A percentile compares a stretch with the other conserved stretches of the same genome.
These are phyloP conservation scores for Aspergillus panamensis DNA, from an alignment of 495 filamentous ascomycete genomes.

Conservation along the genomic window DNA sequence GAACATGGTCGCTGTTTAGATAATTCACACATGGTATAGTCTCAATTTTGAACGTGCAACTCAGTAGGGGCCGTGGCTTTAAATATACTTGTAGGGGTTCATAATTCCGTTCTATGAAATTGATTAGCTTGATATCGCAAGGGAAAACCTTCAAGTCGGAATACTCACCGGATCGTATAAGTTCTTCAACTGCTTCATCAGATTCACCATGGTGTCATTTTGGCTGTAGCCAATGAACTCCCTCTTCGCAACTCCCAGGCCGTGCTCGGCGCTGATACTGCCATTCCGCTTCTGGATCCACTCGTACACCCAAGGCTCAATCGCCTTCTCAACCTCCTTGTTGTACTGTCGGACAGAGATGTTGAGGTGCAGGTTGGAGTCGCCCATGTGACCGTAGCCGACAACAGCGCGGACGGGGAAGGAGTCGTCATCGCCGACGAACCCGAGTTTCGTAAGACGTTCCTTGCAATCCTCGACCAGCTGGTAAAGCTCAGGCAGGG, in stretches of 20 bases:
- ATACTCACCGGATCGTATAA: conserved; percentile 84
- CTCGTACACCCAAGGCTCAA: conserved; percentile 96
- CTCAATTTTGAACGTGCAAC: neutral
- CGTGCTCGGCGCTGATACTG: conserved; percentile 95
- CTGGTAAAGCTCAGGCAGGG: conserved; percentile 78
- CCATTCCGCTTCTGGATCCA: conserved; percentile 86
- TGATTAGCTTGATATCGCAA: conserved; percentile 20
- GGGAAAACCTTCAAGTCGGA: neutral
- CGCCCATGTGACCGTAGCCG: conserved; percentile 98
- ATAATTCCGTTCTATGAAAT: conserved; percentile 74
- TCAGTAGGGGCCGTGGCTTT: conserved; percentile 2
- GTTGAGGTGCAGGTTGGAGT: conserved; percentile 92
- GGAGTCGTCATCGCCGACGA: conserved; percentile 73
- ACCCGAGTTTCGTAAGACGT: conserved; percentile 64
- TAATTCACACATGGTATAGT: neutral
- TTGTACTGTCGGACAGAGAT: conserved; percentile 76
- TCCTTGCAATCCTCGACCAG: conserved; percentile 80
- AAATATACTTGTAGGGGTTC: conserved; percentile 92
- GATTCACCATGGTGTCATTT: conserved; percentile 72
- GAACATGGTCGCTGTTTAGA: neutral
- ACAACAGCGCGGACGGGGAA: conserved; percentile 81
- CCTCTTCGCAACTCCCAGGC: conserved; percentile 91
- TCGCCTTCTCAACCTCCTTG: conserved; percentile 79
- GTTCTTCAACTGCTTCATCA: conserved; percentile 93
- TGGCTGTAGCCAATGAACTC: conserved; percentile 90